Conservation (phyloP, 352 stramenopile genomes). For the Pythium dissimile region DNA sequence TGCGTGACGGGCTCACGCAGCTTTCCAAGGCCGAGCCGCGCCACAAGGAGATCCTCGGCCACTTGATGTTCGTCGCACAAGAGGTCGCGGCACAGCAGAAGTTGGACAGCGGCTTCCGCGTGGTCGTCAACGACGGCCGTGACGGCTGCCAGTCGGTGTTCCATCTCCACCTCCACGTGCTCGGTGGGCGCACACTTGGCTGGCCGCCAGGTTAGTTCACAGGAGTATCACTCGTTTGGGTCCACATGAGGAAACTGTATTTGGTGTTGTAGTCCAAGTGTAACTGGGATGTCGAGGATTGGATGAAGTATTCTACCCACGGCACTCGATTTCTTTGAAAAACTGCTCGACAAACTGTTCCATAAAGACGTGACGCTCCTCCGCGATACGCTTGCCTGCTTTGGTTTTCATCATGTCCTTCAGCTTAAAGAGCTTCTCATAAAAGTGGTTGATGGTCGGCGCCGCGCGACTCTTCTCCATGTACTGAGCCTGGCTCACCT, state of each 20-base stretch:
- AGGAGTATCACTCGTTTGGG: too few species aligned
- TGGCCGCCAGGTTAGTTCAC: constrained; percentile 95
- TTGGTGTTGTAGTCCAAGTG: too few species aligned
- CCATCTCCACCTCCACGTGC: constrained; percentile 94
- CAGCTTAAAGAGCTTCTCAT: constrained; percentile 90
- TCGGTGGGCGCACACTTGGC: constrained; percentile 91
- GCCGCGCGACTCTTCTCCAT: constrained; percentile 64
- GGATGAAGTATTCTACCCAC: too few species aligned
- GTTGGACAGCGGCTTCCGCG: constrained; percentile 91
- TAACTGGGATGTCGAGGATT: too few species aligned
- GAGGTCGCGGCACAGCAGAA: constrained; percentile 91
- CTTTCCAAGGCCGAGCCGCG: constrained; percentile 88
- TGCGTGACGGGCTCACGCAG: constrained; percentile 90
- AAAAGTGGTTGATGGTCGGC: constrained; percentile 89
- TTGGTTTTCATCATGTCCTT: constrained; percentile 86
- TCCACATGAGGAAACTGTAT: not conserved
- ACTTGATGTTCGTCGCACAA: constrained; percentile 92
- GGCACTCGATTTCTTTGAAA: constrained; percentile 67
- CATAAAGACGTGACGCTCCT: constrained; percentile 86
- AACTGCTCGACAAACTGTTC: constrained; percentile 82
- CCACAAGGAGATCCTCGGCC: constrained; percentile 93
- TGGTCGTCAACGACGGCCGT: constrained; percentile 97
- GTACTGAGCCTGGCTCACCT: constrained; percentile 79
- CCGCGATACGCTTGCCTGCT: constrained; percentile 64
- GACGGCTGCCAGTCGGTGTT: constrained; percentile 91